A percentile compares a stretch with the other conserved stretches of the same genome.
These are phyloP conservation scores for Kazachstania sp. DNA, from an alignment of 1,139 yeast genomes.

Conservation along the genomic window DNA sequence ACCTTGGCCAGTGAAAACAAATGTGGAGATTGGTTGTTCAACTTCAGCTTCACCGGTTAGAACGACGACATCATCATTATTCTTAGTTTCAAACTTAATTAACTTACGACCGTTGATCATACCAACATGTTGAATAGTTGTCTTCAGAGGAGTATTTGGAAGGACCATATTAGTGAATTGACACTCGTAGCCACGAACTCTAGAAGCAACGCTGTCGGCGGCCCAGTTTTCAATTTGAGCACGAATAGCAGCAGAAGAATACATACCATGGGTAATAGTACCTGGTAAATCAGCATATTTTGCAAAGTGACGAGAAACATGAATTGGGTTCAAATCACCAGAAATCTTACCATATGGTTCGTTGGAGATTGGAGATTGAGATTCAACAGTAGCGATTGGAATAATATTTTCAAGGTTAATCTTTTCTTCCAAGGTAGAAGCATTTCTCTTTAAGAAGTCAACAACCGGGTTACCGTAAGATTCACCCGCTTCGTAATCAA, in stretches of 20 bases:
- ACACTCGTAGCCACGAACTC: slow-evolving; percentile 92
- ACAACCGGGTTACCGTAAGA: slow-evolving; percentile 97
- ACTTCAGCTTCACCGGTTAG: slow-evolving; percentile 95
- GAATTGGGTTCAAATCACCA: slow-evolving; percentile 97
- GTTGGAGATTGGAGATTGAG: slow-evolving; percentile 57
- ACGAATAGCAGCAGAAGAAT: slow-evolving; percentile 91
- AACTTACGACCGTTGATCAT: slow-evolving; percentile 99
- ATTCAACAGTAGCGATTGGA: slow-evolving; percentile 59
- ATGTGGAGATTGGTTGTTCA: slow-evolving; percentile 94
- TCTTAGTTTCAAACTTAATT: slow-evolving; percentile 81
- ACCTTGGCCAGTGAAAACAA: slow-evolving; percentile 98
- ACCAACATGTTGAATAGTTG: slow-evolving; percentile 90
- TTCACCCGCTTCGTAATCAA: slow-evolving; percentile 82
- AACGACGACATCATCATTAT: slow-evolving; percentile 72
- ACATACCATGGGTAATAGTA: slow-evolving; percentile 98
- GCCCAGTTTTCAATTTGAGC: slow-evolving; percentile 97
- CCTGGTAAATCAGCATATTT: slow-evolving; percentile 91
- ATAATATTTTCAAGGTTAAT: slow-evolving; percentile 82
- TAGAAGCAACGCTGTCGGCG: slow-evolving; percentile 89
- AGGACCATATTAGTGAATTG: slow-evolving; percentile 93
- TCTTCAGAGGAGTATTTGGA: slow-evolving; percentile 85
- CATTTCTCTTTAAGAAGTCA: slow-evolving; percentile 87
- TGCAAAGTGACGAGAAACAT: slow-evolving; percentile 92
- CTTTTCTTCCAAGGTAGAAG: slow-evolving; percentile 91
- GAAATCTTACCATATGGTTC: slow-evolving; percentile 96